These are phyloP conservation scores for Paraphoma sp. DNA, from an alignment of 2,329 filamentous ascomycete genomes.

Conservation along the genomic window DNA sequence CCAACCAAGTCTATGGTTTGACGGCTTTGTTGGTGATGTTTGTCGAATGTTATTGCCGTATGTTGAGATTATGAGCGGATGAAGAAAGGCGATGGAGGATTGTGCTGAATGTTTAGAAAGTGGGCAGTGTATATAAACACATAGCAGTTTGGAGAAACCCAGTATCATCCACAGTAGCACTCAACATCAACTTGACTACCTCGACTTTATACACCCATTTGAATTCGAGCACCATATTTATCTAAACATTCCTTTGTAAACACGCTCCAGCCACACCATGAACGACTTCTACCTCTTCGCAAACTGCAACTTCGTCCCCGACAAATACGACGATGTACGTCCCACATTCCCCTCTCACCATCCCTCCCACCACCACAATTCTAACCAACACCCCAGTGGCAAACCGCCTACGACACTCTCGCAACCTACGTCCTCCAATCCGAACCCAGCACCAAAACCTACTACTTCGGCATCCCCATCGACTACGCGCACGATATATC, in stretches of 20 bases:
- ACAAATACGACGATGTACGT: constrained; percentile 42
- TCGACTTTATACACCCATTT: no score
- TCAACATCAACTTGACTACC: no score
- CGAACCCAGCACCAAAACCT: constrained; percentile 49
- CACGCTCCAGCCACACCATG: constrained; percentile 3
- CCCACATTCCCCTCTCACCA: neutral
- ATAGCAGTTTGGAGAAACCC: no score
- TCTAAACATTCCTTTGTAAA: neutral
- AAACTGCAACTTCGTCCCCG: constrained; percentile 49
- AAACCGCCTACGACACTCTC: constrained; percentile 50
- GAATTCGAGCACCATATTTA: no score
- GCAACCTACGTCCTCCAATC: constrained; percentile 43
- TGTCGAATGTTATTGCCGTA: neutral
- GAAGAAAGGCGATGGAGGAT: neutral
- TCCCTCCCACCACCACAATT: neutral
- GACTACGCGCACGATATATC: constrained; percentile 41
- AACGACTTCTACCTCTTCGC: constrained; percentile 36
- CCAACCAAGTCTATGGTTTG: neutral
- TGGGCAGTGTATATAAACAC: no score
- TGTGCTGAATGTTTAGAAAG: no score
- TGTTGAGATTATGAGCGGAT: neutral
- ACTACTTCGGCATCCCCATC: constrained; percentile 53
- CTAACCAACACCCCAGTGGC: constrained; percentile 41
- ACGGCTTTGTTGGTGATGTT: neutral
- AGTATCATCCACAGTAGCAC: no score